Percentiles rank a stretch among this genome's conserved stretches.
Evolutionary conservation across 805 yeast genomes (phyloP).

Genomic region (Candida sanyiensis): DNA sequence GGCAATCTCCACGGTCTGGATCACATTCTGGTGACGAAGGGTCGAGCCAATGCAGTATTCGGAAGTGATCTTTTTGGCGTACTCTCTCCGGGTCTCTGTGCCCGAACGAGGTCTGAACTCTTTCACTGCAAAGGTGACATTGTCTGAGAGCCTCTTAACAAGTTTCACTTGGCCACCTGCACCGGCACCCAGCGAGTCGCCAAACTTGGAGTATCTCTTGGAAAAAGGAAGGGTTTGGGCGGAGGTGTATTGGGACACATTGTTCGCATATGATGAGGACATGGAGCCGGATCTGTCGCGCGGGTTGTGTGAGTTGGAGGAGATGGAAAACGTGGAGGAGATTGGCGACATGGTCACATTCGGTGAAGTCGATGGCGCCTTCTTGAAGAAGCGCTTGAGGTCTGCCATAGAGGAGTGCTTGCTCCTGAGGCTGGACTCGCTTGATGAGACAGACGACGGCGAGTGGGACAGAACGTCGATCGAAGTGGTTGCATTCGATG

Average conservation of each 20-base stretch:
- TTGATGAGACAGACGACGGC: conserved; percentile 24
- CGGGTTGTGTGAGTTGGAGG: conserved; percentile 7
- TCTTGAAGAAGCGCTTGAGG: conserved; percentile 65
- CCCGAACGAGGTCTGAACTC: conserved; percentile 77
- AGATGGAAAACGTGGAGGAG: conserved; percentile 14
- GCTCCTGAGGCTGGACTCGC: conserved; percentile 30
- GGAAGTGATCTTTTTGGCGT: conserved; percentile 86
- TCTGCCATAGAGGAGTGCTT: conserved; percentile 79
- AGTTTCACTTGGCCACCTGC: conserved; percentile 90
- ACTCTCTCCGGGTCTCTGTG: conserved; percentile 75
- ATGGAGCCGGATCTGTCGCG: conserved; percentile 25
- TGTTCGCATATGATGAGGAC: conserved; percentile 32
- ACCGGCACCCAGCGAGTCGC: conserved; percentile 87
- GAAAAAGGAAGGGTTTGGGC: conserved; percentile 51
- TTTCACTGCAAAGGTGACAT: conserved; percentile 80
- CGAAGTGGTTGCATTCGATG: conserved; percentile 5
- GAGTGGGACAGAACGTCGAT: conserved; percentile 19
- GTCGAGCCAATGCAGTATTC: conserved; percentile 94
- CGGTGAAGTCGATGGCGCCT: conserved; percentile 27
- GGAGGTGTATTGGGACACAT: conserved; percentile 31
- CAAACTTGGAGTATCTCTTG: conserved; percentile 73
- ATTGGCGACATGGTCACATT: conserved; percentile 16
- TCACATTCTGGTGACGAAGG: conserved; percentile 81
- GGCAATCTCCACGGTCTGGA: conserved; percentile 86
- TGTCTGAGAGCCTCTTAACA: conserved; percentile 61